phyloP scores from a whole-genome alignment of 345 rosid species.

The Euclidium syriacum region DNA sequence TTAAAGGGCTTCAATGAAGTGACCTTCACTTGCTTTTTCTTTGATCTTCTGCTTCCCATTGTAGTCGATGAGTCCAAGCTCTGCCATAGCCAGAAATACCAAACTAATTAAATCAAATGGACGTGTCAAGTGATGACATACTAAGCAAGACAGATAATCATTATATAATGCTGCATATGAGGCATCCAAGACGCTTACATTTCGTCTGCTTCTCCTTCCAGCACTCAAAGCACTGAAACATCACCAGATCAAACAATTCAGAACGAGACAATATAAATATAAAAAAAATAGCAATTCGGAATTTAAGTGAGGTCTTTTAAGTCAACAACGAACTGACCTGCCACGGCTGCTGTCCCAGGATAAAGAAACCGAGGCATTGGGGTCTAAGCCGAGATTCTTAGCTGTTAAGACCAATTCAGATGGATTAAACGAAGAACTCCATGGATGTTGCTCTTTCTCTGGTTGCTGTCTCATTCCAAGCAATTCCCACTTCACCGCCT shows the following conservation, averaged over 20 bases:
- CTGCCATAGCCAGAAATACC: slow-evolving; percentile 28
- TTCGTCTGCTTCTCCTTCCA: slow-evolving; percentile 70
- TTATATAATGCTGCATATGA: not conserved
- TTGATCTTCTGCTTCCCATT: slow-evolving; percentile 61
- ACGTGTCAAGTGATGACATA: not conserved
- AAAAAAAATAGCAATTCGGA: not conserved
- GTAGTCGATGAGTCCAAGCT: slow-evolving; percentile 71
- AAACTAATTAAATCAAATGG: not conserved
- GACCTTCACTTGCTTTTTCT: slow-evolving; percentile 57
- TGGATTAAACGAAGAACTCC: slow-evolving; percentile 43
- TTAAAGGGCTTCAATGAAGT: slow-evolving; percentile 75
- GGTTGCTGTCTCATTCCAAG: slow-evolving; percentile 51
- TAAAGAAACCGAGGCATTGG: slow-evolving; percentile 50
- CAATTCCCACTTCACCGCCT: slow-evolving; percentile 51
- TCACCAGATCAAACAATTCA: slow-evolving; percentile 9
- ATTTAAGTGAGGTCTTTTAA: not conserved
- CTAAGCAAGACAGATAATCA: not conserved
- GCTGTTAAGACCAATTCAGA: slow-evolving; percentile 57
- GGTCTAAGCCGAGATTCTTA: slow-evolving; percentile 60
- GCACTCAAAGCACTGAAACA: slow-evolving; percentile 57
- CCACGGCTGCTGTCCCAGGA: slow-evolving; percentile 61
- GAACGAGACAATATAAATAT: not conserved
- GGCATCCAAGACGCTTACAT: slow-evolving; percentile 37
- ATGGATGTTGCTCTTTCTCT: slow-evolving; percentile 17
- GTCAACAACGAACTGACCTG: slow-evolving; percentile 39